Conservation (phyloP, 169 alveolate genomes). For the Plasmodium inui region DNA sequence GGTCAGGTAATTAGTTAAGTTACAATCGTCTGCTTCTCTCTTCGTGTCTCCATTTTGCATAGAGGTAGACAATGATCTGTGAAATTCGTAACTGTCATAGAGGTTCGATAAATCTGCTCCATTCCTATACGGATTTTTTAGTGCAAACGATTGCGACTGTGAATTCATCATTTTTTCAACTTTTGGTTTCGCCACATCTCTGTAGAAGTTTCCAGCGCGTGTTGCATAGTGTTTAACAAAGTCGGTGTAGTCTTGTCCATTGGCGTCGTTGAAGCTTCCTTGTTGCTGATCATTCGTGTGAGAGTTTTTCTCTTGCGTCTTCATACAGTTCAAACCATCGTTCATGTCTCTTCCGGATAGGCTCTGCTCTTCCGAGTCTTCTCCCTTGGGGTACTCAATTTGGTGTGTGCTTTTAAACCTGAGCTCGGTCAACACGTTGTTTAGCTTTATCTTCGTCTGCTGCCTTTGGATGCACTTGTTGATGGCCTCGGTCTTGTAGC, state of each 20-base stretch:
- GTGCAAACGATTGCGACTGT: constrained; percentile 26
- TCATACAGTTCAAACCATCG: not conserved
- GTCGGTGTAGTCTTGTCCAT: not conserved
- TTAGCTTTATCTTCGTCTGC: constrained; percentile 15
- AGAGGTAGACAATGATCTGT: constrained; percentile 18
- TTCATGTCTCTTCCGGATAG: not conserved
- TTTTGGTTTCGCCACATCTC: not conserved
- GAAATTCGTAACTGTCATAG: not conserved
- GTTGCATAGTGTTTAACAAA: constrained; percentile 47
- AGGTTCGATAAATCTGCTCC: not conserved
- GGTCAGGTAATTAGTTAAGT: not conserved
- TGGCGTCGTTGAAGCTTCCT: not conserved
- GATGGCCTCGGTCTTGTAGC: constrained; percentile 8
- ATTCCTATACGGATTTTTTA: not conserved
- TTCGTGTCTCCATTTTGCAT: not conserved
- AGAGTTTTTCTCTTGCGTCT: not conserved
- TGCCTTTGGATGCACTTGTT: constrained; percentile 15
- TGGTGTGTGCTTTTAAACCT: constrained; percentile 17
- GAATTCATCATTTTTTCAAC: not conserved
- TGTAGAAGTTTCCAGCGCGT: not conserved
- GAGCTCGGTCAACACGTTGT: constrained; percentile 13
- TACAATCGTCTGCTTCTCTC: not conserved
- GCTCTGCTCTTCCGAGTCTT: not conserved
- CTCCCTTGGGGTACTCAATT: not conserved
- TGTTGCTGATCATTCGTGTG: not conserved